Base-by-base conservation (phyloP, 1,139 yeast genomes). In the Candida pseudoviswanathii region DNA sequence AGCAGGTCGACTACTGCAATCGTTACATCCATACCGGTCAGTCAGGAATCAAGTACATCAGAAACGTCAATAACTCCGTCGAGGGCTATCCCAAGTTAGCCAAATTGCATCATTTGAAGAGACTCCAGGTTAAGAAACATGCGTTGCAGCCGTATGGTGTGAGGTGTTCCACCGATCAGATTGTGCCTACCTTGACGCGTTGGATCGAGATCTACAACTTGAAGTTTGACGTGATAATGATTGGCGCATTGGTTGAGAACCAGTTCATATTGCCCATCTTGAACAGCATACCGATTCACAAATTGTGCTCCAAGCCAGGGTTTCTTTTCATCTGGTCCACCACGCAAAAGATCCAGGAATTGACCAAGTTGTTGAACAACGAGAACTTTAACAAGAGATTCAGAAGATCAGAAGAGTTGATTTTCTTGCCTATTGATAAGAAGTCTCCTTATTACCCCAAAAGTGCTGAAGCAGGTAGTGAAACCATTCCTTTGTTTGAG, bases 71-170 rank as follows among this genome's bases (percentile, higher is more conserved):
- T 30, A 79, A 82, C 51, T 85, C 92, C 1, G 80, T 85, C 2
- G 86, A 82, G 51, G 97, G 97, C 1, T 92, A 92, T 59, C 97
- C 97, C 2, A 88, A 88, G 62, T 73, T 91, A 25, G 88, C 85
- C 56, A 77, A 75, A 57, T 69, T 92, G 46, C 83, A 88, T 56
- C 75, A 78, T 41, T 70, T 89, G 57, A 90, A 90, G 60, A 70
- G 70, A 62, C 54, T 85, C 74, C 75, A 78, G 51, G 60, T 70
- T 10, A 50, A 47, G 2, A 67, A 73, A 21, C 79, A 83, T 61
- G 78, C 89, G 0, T 72, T 82, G 3, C 77, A 71, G 34, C 89
- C 96, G 0, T 86, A 76, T 60, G 96, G 96, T 1, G 77, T 79
- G 6, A 70, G 86, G 43, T 77, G 82, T 3, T 65, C 72, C 10